Percentiles rank a stretch among this genome's conserved stretches.
Conservation (phyloP, 2,329 filamentous ascomycete genomes). For the Alternaria brassicae region DNA sequence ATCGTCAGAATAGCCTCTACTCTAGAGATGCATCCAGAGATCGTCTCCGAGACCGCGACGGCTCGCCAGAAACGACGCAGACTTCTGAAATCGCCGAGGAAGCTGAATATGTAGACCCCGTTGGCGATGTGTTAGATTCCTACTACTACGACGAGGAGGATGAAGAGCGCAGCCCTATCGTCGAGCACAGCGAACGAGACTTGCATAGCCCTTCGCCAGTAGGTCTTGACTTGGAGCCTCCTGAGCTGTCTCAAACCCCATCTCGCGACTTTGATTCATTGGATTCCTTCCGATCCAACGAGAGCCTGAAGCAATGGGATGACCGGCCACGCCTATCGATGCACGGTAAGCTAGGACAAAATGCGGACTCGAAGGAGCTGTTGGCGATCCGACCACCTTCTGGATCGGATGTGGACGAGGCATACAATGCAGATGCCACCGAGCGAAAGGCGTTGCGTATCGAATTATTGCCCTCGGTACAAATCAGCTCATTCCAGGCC, state of each 20-base stretch:
- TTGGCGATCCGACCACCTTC: slow-evolving; percentile 22
- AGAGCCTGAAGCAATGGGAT: slow-evolving; percentile 31
- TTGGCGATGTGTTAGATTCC: slow-evolving; percentile 67
- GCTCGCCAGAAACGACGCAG: slow-evolving; percentile 40
- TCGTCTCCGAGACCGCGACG: slow-evolving; percentile 34
- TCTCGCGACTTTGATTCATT: slow-evolving; percentile 37
- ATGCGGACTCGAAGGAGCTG: slow-evolving; percentile 16
- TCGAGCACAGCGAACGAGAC: slow-evolving; percentile 12
- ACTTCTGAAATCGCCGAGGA: slow-evolving; percentile 37
- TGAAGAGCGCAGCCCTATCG: slow-evolving; percentile 26
- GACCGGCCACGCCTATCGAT: slow-evolving; percentile 15
- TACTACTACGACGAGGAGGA: slow-evolving; percentile 63
- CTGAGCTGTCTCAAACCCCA: slow-evolving; percentile 37
- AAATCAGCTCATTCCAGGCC: slow-evolving; percentile 26
- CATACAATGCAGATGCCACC: slow-evolving; percentile 5
- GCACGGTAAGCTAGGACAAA: slow-evolving; percentile 12
- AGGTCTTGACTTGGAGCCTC: slow-evolving; percentile 31
- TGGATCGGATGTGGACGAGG: slow-evolving; percentile 15
- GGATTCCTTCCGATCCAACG: slow-evolving; percentile 34
- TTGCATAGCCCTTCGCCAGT: slow-evolving; percentile 27
- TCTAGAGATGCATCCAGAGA: slow-evolving; percentile 39
- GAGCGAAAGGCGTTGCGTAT: slow-evolving; percentile 12
- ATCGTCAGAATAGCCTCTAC: slow-evolving; percentile 60
- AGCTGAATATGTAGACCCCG: slow-evolving; percentile 58
- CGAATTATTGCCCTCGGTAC: slow-evolving; percentile 19